Evolutionary conservation across 257 asterid species (phyloP).

Genomic region (Mitragyna speciosa): DNA sequence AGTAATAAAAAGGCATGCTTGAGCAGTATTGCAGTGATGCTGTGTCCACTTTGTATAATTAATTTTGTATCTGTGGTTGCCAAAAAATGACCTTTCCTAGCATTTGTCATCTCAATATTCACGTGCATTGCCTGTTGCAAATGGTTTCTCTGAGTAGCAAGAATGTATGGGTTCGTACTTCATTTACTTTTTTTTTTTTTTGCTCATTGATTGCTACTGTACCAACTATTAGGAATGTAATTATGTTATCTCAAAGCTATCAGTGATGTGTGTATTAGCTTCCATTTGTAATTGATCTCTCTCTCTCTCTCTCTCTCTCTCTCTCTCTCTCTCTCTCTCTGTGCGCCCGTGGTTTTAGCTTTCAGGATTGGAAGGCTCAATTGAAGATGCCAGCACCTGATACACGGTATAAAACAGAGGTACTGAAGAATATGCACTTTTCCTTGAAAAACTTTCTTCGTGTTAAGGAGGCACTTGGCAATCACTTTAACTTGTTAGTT

Average conservation of each 20-base stretch:
- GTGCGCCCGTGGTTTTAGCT: slow-evolving; percentile 26
- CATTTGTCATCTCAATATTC: neutral
- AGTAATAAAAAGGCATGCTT: neutral
- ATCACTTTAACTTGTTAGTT: neutral
- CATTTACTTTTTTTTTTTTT: neutral
- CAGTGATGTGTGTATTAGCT: neutral
- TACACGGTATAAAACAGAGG: slow-evolving; percentile 73
- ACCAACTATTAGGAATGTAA: neutral
- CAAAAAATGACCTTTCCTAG: neutral
- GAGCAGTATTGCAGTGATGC: neutral
- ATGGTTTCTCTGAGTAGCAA: neutral
- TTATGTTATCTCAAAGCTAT: neutral
- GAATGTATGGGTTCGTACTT: neutral
- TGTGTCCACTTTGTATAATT: neutral
- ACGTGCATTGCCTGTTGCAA: neutral
- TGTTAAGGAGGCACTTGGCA: neutral
- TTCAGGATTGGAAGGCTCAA: slow-evolving; percentile 71
- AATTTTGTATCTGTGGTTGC: neutral
- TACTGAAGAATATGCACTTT: slow-evolving; percentile 8
- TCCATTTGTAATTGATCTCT: neutral
- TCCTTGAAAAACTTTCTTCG: neutral
- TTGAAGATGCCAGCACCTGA: slow-evolving; percentile 59
- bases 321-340: too few species aligned
- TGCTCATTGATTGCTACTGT: neutral
- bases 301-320: too few species aligned